Percentiles rank a stretch among this genome's conserved stretches.
phyloP scores from a whole-genome alignment of 176 grass and related monocot genomes.

The Zea luxurians region DNA sequence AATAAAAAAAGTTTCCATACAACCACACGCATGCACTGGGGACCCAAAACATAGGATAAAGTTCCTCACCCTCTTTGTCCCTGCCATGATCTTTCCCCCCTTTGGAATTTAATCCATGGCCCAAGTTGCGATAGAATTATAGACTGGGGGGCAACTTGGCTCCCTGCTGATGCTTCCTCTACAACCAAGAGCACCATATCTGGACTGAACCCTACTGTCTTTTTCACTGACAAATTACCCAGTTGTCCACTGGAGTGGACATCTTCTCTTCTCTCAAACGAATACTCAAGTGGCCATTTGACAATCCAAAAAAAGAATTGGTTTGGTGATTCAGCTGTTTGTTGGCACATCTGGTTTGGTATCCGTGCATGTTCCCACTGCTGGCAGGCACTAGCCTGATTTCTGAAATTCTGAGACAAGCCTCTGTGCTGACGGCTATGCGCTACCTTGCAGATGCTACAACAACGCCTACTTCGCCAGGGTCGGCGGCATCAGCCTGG shows the following conservation, averaged over 20 bases:
- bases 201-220: background rate
- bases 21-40: conserved; percentile 36
- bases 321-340: background rate
- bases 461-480: conserved; percentile 57
- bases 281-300: conserved; percentile 29
- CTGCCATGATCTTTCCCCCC: conserved; percentile 32
- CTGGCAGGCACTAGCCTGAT: background rate
- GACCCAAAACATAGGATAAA: conserved; percentile 40
- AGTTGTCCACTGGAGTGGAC: conserved; percentile 17
- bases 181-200: conserved; percentile 11
- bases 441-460: conserved; percentile 34
- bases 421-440: conserved; percentile 16
- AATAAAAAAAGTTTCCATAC: conserved; percentile 34
- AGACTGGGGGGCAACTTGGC: conserved; percentile 20
- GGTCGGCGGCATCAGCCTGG: conserved; percentile 52
- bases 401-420: conserved; percentile 18
- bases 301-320: background rate
- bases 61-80: background rate
- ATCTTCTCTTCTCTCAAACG: background rate
- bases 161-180: conserved; percentile 32
- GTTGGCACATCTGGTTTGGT: conserved; percentile 5
- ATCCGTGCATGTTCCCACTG: background rate
- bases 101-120: conserved; percentile 37
- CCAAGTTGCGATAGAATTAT: conserved; percentile 16
- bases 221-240: conserved; percentile 13